Conservation (phyloP, 768 basidiomycete species). For the Mycena maculata region DNA sequence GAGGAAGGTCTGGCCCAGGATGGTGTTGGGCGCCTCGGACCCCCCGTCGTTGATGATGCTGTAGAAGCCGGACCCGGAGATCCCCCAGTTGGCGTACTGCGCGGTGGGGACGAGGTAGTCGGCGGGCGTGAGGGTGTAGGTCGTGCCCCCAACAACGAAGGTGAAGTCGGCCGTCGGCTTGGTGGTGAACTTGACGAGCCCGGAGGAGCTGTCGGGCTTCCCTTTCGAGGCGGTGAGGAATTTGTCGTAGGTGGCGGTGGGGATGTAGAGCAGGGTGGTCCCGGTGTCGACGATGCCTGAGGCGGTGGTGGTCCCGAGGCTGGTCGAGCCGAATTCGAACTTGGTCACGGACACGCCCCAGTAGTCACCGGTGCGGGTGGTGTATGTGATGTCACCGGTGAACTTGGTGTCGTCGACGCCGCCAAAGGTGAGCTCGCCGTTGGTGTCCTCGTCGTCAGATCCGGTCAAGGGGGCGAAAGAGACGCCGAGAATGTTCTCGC, state of each 20-base stretch:
- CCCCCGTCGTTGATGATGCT: conserved; percentile 1
- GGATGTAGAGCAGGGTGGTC: conserved; percentile 10
- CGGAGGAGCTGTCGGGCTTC: not conserved
- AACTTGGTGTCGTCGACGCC: conserved; percentile 1
- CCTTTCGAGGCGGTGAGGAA: conserved; percentile 3
- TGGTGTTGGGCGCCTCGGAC: not conserved
- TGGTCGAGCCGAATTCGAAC: not conserved
- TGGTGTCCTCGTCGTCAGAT: conserved; percentile 5
- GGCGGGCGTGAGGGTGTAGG: conserved; percentile 4
- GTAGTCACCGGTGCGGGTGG: not conserved
- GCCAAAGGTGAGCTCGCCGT: conserved; percentile 13
- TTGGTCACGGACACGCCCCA: not conserved
- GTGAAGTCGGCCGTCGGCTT: not conserved
- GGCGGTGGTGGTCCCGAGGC: not conserved
- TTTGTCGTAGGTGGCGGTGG: conserved; percentile 7
- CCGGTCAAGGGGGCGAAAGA: conserved; percentile 2
- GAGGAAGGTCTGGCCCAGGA: conserved; percentile 8
- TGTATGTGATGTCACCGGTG: conserved; percentile 2
- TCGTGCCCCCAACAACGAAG: conserved; percentile 7
- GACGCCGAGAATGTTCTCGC: not conserved
- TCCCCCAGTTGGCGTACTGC: conserved; percentile 5
- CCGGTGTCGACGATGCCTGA: not conserved
- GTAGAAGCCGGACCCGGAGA: not conserved
- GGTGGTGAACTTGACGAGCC: conserved; percentile 2
- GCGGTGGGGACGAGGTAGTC: conserved; percentile 12